phyloP scores from a whole-genome alignment of 495 filamentous ascomycete species.

The Acidomyces sp. region DNA sequence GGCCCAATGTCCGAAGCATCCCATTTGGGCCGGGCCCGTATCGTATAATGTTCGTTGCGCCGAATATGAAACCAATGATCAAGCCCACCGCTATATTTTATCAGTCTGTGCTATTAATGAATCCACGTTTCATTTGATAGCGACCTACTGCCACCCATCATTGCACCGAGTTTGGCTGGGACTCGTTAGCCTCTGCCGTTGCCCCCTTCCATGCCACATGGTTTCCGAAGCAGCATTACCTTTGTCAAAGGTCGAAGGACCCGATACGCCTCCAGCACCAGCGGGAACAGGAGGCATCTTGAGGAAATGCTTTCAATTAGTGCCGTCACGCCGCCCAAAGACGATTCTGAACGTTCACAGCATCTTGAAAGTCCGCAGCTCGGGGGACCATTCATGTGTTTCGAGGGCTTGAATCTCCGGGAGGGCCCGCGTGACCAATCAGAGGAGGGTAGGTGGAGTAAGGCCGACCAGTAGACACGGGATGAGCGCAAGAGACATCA shows the following conservation, averaged over 20 bases:
- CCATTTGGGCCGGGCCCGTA: slow-evolving; percentile 89
- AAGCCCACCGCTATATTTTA: slow-evolving; percentile 62
- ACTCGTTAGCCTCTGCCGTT: slow-evolving; percentile 10
- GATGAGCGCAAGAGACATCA: too few species aligned
- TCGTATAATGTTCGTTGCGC: slow-evolving; percentile 85
- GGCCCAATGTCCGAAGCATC: slow-evolving; percentile 79
- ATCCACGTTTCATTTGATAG: too few species aligned
- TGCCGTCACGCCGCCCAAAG: too few species aligned
- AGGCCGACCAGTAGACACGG: too few species aligned
- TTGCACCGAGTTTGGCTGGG: slow-evolving; percentile 91
- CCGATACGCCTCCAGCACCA: slow-evolving; percentile 40
- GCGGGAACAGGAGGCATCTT: slow-evolving; percentile 61
- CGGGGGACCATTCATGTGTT: too few species aligned
- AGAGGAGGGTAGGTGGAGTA: too few species aligned
- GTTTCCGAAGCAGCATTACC: slow-evolving; percentile 41
- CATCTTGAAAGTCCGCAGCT: too few species aligned
- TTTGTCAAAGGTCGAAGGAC: slow-evolving; percentile 83
- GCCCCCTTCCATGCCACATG: not conserved
- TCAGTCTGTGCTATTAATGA: too few species aligned
- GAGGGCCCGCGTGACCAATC: too few species aligned
- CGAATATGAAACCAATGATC: slow-evolving; percentile 96
- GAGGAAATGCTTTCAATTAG: too few species aligned
- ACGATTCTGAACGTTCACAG: too few species aligned
- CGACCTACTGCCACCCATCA: slow-evolving; percentile 96
- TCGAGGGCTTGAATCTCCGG: too few species aligned